Evolutionary conservation across 2,329 filamentous ascomycete species (phyloP), one percentile per base, ranked within the genome.

Genomic region (Arthrobotrys sphaeroides): DNA sequence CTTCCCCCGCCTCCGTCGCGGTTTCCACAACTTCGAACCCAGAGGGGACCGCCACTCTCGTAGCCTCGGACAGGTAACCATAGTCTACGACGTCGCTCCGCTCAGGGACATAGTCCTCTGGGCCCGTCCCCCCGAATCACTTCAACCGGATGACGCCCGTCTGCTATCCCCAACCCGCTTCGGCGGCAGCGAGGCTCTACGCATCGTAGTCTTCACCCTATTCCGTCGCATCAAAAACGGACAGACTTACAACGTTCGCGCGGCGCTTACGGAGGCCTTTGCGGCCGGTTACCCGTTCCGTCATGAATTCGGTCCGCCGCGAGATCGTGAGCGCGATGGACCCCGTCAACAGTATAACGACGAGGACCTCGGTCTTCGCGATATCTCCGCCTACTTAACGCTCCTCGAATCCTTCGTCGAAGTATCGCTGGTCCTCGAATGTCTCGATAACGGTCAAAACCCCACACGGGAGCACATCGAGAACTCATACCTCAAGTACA

Each of bases 331-430:
- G 10, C 51, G 18, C 18, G 51, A 55, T 3, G 53, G 53, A n/a
- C 49, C 51, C n/a, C 69, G 53, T 12, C 36, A 47, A 18, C 62
- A 68, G 38, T 68, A 62, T 55, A 57, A 20, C 33, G 62, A 68
- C 10, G 70, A 74, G 33, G 70, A 74, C 3, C 55, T 74, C 12
- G 70, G 70, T 18, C 20, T 40, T 28, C 70, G 70, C n/a, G 70
- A 74, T 42, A 74, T 74, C n/a, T 68, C 70, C 26, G 70, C 70
- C n/a, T 74, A 60, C 28, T 62, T 74, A 13, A 68, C 28, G 6
- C 55, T 74, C 2, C 62, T 74, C 5, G 70, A 74, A 43, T 68
- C 70, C n/a, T 68, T 74, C n/a, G 62, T 74, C 5, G 70, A 68
- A 22, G 70, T 74, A 26, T 74, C 70, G 4, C 31, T 62, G 4